Percentiles rank a stretch among this genome's conserved stretches.
phyloP scores from a whole-genome alignment of 805 yeast genomes.

The Kluyveromyces dobzhanskii region DNA sequence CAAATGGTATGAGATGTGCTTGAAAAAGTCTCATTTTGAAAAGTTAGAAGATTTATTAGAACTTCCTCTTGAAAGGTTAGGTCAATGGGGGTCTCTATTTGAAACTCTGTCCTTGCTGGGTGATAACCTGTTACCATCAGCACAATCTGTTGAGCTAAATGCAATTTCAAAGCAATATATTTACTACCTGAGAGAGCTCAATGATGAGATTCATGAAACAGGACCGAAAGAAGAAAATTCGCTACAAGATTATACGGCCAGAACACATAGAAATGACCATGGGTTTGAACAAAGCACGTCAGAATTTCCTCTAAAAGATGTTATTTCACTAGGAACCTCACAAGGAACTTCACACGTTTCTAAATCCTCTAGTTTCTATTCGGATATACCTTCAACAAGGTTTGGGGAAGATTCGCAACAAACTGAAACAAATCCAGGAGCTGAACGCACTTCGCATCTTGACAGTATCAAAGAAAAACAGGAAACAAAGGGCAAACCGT shows the following conservation, averaged over 20 bases:
- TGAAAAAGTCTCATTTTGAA: conserved; percentile 20
- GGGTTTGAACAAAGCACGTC: too few species aligned
- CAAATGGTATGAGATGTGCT: conserved; percentile 31
- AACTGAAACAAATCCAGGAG: background rate
- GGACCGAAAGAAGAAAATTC: too few species aligned
- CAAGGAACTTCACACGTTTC: background rate
- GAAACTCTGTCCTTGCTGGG: conserved; percentile 2
- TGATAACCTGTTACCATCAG: background rate
- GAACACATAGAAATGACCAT: too few species aligned
- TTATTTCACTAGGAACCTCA: too few species aligned
- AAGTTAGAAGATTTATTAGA: conserved; percentile 26
- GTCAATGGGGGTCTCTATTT: conserved; percentile 17
- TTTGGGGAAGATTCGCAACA: background rate
- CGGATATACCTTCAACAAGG: conserved; percentile 7
- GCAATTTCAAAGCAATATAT: background rate
- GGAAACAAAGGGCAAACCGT: background rate
- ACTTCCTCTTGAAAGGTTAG: conserved; percentile 27
- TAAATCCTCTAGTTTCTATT: conserved; percentile 13
- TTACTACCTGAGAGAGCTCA: background rate
- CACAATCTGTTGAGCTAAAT: background rate
- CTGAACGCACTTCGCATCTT: too few species aligned
- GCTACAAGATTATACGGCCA: too few species aligned
- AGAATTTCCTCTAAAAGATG: too few species aligned
- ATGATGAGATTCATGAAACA: background rate
- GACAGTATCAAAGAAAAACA: background rate